Conservation (phyloP, 1,139 yeast genomes). For the Magnusiomyces magnusii region DNA sequence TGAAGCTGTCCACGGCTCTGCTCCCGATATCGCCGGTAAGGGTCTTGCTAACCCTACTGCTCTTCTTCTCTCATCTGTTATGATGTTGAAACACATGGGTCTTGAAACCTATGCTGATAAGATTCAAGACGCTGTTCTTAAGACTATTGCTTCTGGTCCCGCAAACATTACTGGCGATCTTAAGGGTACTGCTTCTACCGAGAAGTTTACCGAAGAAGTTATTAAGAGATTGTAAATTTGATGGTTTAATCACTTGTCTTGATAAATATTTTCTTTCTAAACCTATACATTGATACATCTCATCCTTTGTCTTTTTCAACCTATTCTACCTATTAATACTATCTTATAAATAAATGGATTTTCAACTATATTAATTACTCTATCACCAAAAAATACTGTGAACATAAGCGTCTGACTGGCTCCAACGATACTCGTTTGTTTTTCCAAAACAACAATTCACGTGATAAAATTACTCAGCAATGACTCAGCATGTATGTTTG, state of each 20-base stretch:
- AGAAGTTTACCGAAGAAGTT: constrained; percentile 79
- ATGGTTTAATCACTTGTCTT: not conserved
- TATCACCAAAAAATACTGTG: no score
- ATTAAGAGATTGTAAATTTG: constrained; percentile 33
- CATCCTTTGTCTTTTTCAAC: not conserved
- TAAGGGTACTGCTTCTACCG: constrained; percentile 85
- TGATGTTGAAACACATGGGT: constrained; percentile 99
- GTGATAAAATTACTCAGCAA: no score
- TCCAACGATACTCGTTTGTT: no score
- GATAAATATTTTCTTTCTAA: not conserved
- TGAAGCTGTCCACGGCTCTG: constrained; percentile 99
- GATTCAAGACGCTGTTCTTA: constrained; percentile 83
- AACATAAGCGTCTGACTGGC: no score
- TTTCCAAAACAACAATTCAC: no score
- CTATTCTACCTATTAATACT: not conserved
- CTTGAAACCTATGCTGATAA: constrained; percentile 69
- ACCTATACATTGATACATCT: not conserved
- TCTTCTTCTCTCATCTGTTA: constrained; percentile 83
- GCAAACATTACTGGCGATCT: constrained; percentile 94
- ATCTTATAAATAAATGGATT: not conserved
- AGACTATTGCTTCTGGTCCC: constrained; percentile 90
- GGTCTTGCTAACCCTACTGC: constrained; percentile 99
- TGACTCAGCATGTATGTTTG: no score
- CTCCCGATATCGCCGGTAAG: constrained; percentile 98
- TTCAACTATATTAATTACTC: no score